Conservation (phyloP, 345 rosid genomes). For the Eucalyptus cloeziana region DNA sequence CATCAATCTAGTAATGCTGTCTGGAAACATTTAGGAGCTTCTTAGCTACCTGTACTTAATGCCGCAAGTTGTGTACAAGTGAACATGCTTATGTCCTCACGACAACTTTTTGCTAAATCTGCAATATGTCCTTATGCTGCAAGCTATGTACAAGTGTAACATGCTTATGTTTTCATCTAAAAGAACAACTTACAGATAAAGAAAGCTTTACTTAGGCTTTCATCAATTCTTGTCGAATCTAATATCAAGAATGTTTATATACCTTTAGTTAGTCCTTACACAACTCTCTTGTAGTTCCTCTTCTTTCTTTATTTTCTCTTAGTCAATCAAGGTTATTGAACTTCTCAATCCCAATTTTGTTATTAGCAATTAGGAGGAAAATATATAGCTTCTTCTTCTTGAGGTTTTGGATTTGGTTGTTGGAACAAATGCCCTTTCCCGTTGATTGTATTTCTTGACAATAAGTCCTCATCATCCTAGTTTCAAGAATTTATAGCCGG, state of each 20-base stretch:
- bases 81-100: too few species aligned
- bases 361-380: not conserved
- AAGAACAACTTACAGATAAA: not conserved
- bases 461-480: not conserved
- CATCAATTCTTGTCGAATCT: not conserved
- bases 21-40: too few species aligned
- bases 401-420: not conserved
- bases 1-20: too few species aligned
- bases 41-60: too few species aligned
- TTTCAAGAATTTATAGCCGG: not conserved
- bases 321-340: not conserved
- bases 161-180: not conserved
- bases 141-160: too few species aligned
- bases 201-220: not conserved
- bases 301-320: not conserved
- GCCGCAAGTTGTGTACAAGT: too few species aligned
- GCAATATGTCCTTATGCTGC: too few species aligned
- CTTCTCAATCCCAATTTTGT: not conserved
- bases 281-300: not conserved
- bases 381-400: not conserved
- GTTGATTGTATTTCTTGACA: not conserved
- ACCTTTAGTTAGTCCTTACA: not conserved
- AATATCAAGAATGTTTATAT: not conserved
- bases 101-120: too few species aligned
- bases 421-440: not conserved